phyloP scores from a whole-genome alignment of 805 yeast species.

The Priceomyces castillae region DNA sequence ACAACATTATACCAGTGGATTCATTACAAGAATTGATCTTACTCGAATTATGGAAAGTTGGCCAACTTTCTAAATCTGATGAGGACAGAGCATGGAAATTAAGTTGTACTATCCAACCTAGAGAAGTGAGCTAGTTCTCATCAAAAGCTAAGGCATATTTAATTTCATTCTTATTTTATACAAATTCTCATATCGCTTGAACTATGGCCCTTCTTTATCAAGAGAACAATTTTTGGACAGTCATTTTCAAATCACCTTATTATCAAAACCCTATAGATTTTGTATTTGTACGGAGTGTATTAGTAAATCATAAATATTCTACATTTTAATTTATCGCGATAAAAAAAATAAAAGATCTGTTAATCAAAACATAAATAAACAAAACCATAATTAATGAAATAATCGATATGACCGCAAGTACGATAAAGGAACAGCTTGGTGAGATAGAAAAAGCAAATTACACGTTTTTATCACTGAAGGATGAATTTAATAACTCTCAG shows the following conservation, averaged over 20 bases:
- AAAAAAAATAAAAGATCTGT: background rate
- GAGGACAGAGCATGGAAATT: conserved; percentile 72
- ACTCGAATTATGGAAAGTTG: conserved; percentile 68
- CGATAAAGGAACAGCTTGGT: background rate
- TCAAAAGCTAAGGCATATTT: too few species aligned
- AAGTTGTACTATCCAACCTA: conserved; percentile 59
- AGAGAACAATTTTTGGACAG: too few species aligned
- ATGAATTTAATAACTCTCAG: conserved; percentile 14
- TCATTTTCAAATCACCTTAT: too few species aligned
- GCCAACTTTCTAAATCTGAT: conserved; percentile 56
- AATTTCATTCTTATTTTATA: too few species aligned
- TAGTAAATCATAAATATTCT: too few species aligned
- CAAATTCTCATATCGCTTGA: too few species aligned
- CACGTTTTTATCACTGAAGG: conserved; percentile 9
- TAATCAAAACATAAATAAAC: background rate
- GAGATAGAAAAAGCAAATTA: background rate
- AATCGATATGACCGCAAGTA: background rate
- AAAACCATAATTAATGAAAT: background rate
- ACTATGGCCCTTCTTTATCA: too few species aligned
- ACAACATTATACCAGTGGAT: conserved; percentile 39
- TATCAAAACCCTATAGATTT: too few species aligned
- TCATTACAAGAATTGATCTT: conserved; percentile 57
- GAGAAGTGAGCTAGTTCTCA: conserved; percentile 32
- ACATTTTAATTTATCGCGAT: too few species aligned
- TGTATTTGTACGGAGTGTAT: too few species aligned